These are phyloP conservation scores for Kockovaella imperatae DNA, from an alignment of 768 basidiomycete species.

Conservation along the genomic window DNA sequence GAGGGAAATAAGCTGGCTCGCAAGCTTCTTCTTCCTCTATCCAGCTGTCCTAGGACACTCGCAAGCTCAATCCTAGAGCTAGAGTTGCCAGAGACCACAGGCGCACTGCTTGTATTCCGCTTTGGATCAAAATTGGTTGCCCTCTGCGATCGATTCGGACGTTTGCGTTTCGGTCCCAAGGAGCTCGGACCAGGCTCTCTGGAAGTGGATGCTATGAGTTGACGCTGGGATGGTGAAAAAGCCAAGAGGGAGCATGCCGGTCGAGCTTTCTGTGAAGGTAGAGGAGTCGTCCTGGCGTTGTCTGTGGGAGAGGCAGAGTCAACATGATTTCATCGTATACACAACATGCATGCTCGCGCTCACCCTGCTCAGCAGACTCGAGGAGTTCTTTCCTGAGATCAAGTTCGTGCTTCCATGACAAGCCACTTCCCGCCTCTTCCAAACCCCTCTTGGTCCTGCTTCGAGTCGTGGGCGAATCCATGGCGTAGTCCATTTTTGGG, in stretches of 20 bases:
- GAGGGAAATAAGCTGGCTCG: too few species aligned
- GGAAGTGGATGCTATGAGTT: too few species aligned
- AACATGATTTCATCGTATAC: neutral
- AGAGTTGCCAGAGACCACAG: too few species aligned
- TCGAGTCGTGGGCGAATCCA: conserved; percentile 32
- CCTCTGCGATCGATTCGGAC: too few species aligned
- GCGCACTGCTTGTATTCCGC: too few species aligned
- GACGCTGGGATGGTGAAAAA: neutral
- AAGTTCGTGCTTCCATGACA: conserved; percentile 25
- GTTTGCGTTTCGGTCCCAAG: too few species aligned
- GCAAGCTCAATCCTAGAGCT: too few species aligned
- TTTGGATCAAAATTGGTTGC: too few species aligned
- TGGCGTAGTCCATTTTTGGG: neutral
- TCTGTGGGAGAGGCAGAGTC: conserved; percentile 6
- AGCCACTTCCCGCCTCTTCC: conserved; percentile 5
- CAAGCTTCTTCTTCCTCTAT: too few species aligned
- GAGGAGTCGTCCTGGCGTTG: conserved; percentile 9
- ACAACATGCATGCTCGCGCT: conserved; percentile 3
- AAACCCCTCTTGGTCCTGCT: conserved; percentile 26
- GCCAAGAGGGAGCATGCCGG: conserved; percentile 10
- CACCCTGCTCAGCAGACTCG: conserved; percentile 19
- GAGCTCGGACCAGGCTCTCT: too few species aligned
- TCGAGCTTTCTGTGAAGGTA: conserved; percentile 20
- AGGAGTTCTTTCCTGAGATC: conserved; percentile 13
- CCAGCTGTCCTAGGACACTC: too few species aligned